phyloP scores from a whole-genome alignment of 169 alveolate genomes.

The Plasmodium malariae region DNA sequence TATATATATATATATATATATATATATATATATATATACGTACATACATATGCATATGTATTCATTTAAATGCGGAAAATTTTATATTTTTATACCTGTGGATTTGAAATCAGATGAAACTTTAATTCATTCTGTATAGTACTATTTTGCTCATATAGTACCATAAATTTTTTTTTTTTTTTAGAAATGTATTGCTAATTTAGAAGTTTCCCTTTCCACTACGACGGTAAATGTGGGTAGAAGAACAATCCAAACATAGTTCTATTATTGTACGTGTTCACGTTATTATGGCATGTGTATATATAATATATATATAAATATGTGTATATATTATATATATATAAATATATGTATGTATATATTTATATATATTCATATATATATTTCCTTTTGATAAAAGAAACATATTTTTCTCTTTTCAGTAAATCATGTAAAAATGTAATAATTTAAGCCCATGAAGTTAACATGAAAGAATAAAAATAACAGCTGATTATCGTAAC shows the following conservation, averaged over 20 bases:
- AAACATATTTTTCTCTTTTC: neutral
- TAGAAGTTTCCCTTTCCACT: neutral
- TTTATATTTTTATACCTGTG: neutral
- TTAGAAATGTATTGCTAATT: neutral
- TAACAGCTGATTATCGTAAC: neutral
- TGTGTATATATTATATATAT: too few species aligned
- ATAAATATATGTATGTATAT: too few species aligned
- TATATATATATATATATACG: neutral
- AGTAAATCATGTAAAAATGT: neutral
- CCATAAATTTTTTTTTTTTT: neutral
- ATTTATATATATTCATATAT: too few species aligned
- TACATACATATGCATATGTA: neutral
- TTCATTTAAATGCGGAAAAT: neutral
- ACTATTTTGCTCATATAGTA: neutral
- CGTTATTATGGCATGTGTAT: too few species aligned
- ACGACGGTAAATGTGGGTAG: too few species aligned
- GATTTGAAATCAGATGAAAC: neutral
- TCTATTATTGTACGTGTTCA: too few species aligned
- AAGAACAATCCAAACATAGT: too few species aligned
- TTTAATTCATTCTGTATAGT: neutral
- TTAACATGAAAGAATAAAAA: neutral
- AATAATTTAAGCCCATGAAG: neutral
- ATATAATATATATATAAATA: too few species aligned
- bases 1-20: too few species aligned
- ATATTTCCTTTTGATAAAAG: too few species aligned